Evolutionary conservation across 2,329 filamentous ascomycete species (phyloP).

Genomic region (Colletotrichum simmondsii): DNA sequence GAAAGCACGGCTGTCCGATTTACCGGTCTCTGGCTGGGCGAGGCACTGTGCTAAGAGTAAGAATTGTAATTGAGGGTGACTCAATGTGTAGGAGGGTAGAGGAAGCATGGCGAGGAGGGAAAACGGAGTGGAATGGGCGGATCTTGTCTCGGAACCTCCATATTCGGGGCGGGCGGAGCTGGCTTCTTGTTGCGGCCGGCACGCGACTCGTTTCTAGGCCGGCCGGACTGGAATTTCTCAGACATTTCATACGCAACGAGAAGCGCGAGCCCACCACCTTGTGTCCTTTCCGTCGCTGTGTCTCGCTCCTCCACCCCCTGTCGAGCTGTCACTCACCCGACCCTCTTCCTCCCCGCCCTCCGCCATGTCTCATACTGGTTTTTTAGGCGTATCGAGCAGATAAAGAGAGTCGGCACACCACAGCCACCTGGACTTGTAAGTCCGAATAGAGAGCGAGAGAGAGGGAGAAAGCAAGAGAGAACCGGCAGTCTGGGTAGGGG

Average conservation of each 20-base stretch:
- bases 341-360: conserved; percentile 4
- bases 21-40: neutral
- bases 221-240: neutral
- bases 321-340: conserved; percentile 2
- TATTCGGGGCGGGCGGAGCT: conserved; percentile 25
- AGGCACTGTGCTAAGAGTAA: neutral
- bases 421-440: neutral
- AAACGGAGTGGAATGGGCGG: neutral
- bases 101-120: neutral
- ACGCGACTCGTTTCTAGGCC: conserved; percentile 16
- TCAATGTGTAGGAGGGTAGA: neutral
- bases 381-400: conserved; percentile 5
- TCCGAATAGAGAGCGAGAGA: neutral
- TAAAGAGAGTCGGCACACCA: conserved; percentile 6
- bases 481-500: conserved; percentile 24
- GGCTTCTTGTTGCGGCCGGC: conserved; percentile 24
- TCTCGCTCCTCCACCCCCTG: neutral
- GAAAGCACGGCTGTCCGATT: conserved; percentile 2
- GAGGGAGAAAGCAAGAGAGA: conserved; percentile 1
- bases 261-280: neutral
- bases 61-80: neutral
- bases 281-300: neutral
- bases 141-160: conserved; percentile 31
- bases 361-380: conserved; percentile 28
- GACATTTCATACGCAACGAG: conserved; percentile 14